A percentile compares a stretch with the other conserved stretches of the same genome.
These are phyloP conservation scores for Babesia ovata DNA, from an alignment of 169 alveolate species.

Conservation along the genomic window DNA sequence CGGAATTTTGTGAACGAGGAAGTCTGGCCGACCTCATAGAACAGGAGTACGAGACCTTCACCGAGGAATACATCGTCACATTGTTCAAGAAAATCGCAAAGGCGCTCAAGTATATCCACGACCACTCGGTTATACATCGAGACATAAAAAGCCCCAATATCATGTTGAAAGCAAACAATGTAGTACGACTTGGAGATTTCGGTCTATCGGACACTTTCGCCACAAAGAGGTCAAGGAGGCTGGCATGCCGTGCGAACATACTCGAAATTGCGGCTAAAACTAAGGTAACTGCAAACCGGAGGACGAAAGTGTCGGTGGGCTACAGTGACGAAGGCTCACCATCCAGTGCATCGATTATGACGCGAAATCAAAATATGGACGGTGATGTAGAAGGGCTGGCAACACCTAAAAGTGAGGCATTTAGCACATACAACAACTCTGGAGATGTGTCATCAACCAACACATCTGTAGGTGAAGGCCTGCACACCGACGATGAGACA, in stretches of 20 bases:
- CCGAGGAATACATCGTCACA: conserved; percentile 24
- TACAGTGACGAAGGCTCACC: not conserved
- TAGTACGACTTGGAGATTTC: conserved; percentile 74
- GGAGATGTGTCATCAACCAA: not conserved
- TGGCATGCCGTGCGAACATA: not conserved
- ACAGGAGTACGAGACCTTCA: conserved; percentile 12
- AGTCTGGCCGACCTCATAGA: conserved; percentile 31
- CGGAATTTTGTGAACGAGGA: conserved; percentile 25
- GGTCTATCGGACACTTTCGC: conserved; percentile 74
- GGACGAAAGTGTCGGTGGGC: not conserved
- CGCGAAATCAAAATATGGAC: not conserved
- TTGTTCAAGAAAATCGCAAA: conserved; percentile 51
- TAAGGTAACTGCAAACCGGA: not conserved
- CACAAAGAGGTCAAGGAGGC: conserved; percentile 25
- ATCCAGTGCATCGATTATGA: not conserved
- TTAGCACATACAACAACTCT: not conserved
- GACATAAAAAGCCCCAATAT: conserved; percentile 80
- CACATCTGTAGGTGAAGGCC: not conserved
- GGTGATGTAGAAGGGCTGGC: not conserved
- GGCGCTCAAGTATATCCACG: conserved; percentile 75
- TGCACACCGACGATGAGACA: not conserved
- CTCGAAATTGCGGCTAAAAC: conserved; percentile 13
- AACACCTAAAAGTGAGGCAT: too few species aligned
- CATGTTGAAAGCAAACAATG: conserved; percentile 68
- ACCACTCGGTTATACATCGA: conserved; percentile 72